Evolutionary conservation across 2,329 filamentous ascomycete genomes (phyloP).

Genomic region (Aspergillus novofumigatus): DNA sequence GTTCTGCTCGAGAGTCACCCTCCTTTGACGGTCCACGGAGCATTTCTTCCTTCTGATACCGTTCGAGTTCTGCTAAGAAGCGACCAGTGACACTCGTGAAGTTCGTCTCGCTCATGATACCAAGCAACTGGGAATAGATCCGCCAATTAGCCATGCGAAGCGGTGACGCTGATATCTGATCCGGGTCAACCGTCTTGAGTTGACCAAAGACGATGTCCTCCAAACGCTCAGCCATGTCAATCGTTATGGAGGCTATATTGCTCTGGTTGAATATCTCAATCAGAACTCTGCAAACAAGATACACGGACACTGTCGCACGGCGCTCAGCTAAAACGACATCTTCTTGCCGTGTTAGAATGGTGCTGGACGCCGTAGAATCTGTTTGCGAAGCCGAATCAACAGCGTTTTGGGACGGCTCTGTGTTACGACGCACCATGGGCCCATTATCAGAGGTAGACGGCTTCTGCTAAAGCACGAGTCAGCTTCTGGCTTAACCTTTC

Average conservation of each 20-base stretch:
- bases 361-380: conserved; percentile 24
- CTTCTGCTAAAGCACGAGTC: background rate
- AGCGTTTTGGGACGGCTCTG: conserved; percentile 59
- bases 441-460: conserved; percentile 28
- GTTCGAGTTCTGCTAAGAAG: conserved; percentile 76
- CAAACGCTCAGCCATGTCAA: conserved; percentile 88
- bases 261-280: conserved; percentile 94
- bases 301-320: conserved; percentile 89
- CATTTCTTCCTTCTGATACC: conserved; percentile 69
- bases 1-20: conserved; percentile 72
- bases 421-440: conserved; percentile 64
- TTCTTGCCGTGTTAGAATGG: conserved; percentile 55
- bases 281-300: conserved; percentile 87
- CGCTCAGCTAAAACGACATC: conserved; percentile 77
- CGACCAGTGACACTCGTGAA: conserved; percentile 78
- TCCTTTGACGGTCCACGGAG: conserved; percentile 50
- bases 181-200: conserved; percentile 80
- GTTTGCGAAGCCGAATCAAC: conserved; percentile 27
- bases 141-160: conserved; percentile 93
- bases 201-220: conserved; percentile 97
- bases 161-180: conserved; percentile 65
- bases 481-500: background rate
- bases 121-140: conserved; percentile 84
- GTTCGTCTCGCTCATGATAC: conserved; percentile 93
- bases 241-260: conserved; percentile 72